Evolutionary conservation across 2,329 filamentous ascomycete species (phyloP), one percentile per base, ranked within the genome.

Genomic region (Exophiala mesophila): DNA sequence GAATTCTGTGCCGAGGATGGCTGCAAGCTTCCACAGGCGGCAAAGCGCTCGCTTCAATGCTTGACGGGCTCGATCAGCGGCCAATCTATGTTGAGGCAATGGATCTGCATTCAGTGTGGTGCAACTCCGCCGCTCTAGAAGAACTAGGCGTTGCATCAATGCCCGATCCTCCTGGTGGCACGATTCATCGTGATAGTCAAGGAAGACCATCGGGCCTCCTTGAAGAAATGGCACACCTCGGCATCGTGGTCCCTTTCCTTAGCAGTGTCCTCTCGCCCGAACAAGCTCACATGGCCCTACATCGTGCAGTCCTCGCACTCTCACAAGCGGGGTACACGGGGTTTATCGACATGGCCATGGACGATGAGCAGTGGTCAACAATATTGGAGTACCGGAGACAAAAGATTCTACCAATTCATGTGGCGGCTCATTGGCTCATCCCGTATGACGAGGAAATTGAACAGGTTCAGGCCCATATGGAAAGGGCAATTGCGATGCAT

Each of bases 311-410:
- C 1, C 59, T 68, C 21, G 43, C 54, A 0, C 60, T 63, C 10
- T 73, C 72, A 39, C 65, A 65, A 15, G 55, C 60, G 0, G 70
- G 70, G 1, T 70, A 68, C 38, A 72, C 70, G 0, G 68, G 70
- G 2, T 56, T 70, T 17, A 62, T 73, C 7, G 70, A 73, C 31
- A 73, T 73, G 70, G 70, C 69, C n/a, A 73, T 73, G 70, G 69
- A 73, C 38, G 68, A 72, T 17, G 59, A 60, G 10, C 59, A 61
- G 0, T 73, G 70, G 70, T 63, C 64, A 26, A 60, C 68, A 0
- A 50, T 73, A 9, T 56, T 66, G 5, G 54, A 59, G 3, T 58
- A 69, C 15, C 45, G 57, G 15, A 49, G 54, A n/a, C 54, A 61
- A 1, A 60, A 61, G 1, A 30, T 47, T 1, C 50, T 70, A 2